A percentile compares a stretch with the other conserved stretches of the same genome.
These are phyloP conservation scores for Letharia columbiana DNA, from an alignment of 495 filamentous ascomycete species.

Conservation along the genomic window DNA sequence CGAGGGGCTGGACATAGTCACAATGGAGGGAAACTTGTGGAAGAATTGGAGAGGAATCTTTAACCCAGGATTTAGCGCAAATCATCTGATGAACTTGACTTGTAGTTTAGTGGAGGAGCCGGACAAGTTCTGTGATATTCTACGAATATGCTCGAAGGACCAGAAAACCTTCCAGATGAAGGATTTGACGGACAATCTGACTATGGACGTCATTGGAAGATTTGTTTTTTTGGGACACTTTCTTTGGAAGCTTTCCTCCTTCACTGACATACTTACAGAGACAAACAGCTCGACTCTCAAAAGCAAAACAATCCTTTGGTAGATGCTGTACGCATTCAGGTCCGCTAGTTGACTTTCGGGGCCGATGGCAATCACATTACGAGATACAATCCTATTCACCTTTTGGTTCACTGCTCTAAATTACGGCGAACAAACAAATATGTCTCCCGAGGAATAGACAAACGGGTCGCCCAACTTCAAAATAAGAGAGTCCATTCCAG, in stretches of 20 bases:
- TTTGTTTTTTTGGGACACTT: slow-evolving; percentile 23
- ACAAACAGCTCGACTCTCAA: slow-evolving; percentile 3
- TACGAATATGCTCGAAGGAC: slow-evolving; percentile 18
- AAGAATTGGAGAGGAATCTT: slow-evolving; percentile 32
- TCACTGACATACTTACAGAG: not conserved
- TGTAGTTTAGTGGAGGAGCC: slow-evolving; percentile 31
- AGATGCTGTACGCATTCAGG: slow-evolving; percentile 24
- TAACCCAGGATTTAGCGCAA: slow-evolving; percentile 33
- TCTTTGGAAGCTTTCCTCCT: not conserved
- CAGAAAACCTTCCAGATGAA: slow-evolving; percentile 24
- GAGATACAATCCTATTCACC: slow-evolving; percentile 24
- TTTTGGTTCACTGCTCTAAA: slow-evolving; percentile 28
- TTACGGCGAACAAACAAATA: slow-evolving; percentile 23
- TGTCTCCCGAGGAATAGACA: slow-evolving; percentile 25
- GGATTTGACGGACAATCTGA: slow-evolving; percentile 14
- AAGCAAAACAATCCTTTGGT: slow-evolving; percentile 21
- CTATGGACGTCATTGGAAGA: slow-evolving; percentile 29
- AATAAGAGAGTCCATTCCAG: not conserved
- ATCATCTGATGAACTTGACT: slow-evolving; percentile 30
- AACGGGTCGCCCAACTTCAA: slow-evolving; percentile 20
- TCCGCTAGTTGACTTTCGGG: slow-evolving; percentile 28
- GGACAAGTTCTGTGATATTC: slow-evolving; percentile 26
- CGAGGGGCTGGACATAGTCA: slow-evolving; percentile 27
- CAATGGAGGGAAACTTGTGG: slow-evolving; percentile 32
- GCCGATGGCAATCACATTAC: slow-evolving; percentile 27